Base-by-base conservation (phyloP, 1,284 basidiomycete species). In the Grifola frondosa region DNA sequence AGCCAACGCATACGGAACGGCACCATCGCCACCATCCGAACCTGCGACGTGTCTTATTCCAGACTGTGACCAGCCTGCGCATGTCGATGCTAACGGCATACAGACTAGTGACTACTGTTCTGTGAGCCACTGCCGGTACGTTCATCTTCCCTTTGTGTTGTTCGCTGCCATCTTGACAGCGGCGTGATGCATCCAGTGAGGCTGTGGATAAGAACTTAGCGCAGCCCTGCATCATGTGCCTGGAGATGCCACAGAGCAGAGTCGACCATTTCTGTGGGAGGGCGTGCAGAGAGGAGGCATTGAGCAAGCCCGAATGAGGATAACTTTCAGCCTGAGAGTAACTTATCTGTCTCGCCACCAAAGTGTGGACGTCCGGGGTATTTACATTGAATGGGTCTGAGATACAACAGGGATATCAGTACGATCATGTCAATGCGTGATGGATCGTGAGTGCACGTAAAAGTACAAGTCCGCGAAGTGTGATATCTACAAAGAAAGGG, bases 231-330 rank as follows among this genome's bases (percentile, higher is more conserved):
- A 77, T 79, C 47, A 74, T 78, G 73, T 79, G 77, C 49, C 56
- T 74, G 49, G 61, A 63, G 24, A 57, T 71, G 45, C 75, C 76
- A n/a, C 75, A 78, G 57, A 69, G 70, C 44, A 71, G 69, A 23
- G 59, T 48, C 8, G 75, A 78, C 58, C 75, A 78, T 52, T 79
- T 79, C 52, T 79, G 77, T 50, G 64, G 71, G 11, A 62, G 66
- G 44, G 62, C 61, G 3, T 79, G 77, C 56, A 67, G 70, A 44
- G 74, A 77, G 36, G 73, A 75, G 42, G 71, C 75, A 15, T 50
- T 74, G 63, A 67, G 62, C 40, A 77, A 75, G 58, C 30, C 12
- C 21, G 24, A 23, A 30, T 6, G 37, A 25, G 8, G 11, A 31
- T 19, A n/a, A n/a, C n/a, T n/a, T n/a, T n/a, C n/a, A n/a, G n/a